Base-by-base conservation (phyloP, 2,329 filamentous ascomycete genomes). In the Fusarium hostae region DNA sequence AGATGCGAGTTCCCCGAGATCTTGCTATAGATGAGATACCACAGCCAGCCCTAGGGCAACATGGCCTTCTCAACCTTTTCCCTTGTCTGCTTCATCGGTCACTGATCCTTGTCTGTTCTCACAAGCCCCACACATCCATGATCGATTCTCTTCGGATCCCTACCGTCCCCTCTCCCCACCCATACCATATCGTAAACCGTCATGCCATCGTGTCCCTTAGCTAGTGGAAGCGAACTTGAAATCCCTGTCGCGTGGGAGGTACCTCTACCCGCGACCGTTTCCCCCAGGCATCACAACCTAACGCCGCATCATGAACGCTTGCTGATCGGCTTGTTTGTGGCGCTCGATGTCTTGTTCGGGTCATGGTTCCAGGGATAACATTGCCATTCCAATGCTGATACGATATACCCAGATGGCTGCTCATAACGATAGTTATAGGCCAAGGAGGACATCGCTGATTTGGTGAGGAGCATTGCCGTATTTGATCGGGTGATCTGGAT, bases 111-210 rank as follows among this genome's bases (percentile, higher is more conserved):
- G 68, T 63, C 72, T 63, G 56, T 58, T 55, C 66, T 59, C 52
- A 47, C 28, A 55, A 54, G 66, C 40, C 47, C 71, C 71, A 66
- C 71, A 47, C 71, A 72, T 71, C 73, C 71, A 69, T 75, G 73
- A 75, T 74, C 73, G 57, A 74, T 72, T 68, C 65, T 70, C 59
- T 61, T 66, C 62, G 58, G 74, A 73, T 71, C 73, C 73, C 61
- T 66, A 60, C 62, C 59, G 54, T 34, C 66, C 59, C 57, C 62
- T 60, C 55, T 63, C 66, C 47, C 65, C 72, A 75, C 63, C 63
- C 60, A 56, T 71, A 72, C 67, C 64, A 62, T 71, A 61, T 71
- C 69, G 72, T 63, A 75, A 75, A 71, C 68, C 62, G 57, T 68
- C 60, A 52, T 70, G 61, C 56, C 55, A 68, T 70, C 57, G 52